Evolutionary conservation across 2,329 filamentous ascomycete genomes (phyloP), one percentile per base, ranked within the genome.

Genomic region (Exserohilum rostratum): DNA sequence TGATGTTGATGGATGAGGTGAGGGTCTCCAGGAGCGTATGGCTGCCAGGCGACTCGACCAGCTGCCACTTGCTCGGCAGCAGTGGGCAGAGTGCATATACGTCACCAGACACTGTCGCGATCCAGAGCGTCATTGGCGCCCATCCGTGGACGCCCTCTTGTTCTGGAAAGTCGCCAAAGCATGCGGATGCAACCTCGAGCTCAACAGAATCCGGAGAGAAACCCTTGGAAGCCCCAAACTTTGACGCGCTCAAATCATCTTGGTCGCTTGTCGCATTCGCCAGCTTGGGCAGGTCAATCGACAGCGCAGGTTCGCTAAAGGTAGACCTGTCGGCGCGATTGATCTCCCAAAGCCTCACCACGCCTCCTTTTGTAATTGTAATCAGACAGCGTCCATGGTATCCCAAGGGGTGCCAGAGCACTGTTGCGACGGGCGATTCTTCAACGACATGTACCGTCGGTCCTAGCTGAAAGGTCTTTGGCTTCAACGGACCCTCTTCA

Each of bases 111-210:
- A 87, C 86, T 90, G 97, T 99, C n/a, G 93, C 92, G 46, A 98
- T 80, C 91, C 93, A 99, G 10, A 99, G 81, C 0, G 95, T 98
- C 90, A 97, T 97, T 9, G 93, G 87, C 6, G 92, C 90, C 95
- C 95, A 99, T 2, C 84, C 83, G 66, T 85, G 80, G 60, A 87
- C 84, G 33, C 82, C 83, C 49, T 83, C 80, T 50, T 75, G 68
- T 29, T 74, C 78, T 9, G 83, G 84, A 46, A 73, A 79, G 22
- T 92, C 92, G 12, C 92, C 93, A 77, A 99, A 99, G 71, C 87
- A 90, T 46, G 93, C 92, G 2, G 93, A 88, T 3, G 92, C 91
- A 18, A 96, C 91, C 69, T 97, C 90, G 88, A 99, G 96, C 71
- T 98, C 93, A 55, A 96, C 88, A 1, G 85, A 86, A 72, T 98